Percentiles rank a stretch among this genome's conserved stretches.
Conservation (phyloP, 768 basidiomycete species). For the Xerocomellus chrysenteron region DNA sequence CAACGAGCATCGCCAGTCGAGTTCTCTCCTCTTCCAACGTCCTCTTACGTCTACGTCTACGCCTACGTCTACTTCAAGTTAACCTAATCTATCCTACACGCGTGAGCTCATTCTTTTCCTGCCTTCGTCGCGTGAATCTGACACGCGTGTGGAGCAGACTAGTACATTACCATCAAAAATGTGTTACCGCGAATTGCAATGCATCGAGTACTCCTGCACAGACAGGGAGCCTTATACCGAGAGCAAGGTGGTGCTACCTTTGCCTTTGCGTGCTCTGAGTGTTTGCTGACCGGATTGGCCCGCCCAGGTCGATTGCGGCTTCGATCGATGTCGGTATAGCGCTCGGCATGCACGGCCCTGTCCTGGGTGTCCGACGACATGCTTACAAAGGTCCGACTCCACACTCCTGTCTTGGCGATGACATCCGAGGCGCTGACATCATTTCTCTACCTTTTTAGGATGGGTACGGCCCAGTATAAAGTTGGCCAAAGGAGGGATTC, state of each 20-base stretch:
- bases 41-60: not conserved
- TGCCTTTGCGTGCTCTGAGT: no score
- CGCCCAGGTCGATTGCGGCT: slow-evolving; percentile 43
- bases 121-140: slow-evolving; percentile 6
- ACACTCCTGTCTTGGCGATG: not conserved
- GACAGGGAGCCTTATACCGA: slow-evolving; percentile 35
- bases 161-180: slow-evolving; percentile 25
- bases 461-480: slow-evolving; percentile 22
- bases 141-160: slow-evolving; percentile 9
- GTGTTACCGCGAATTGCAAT: slow-evolving; percentile 45
- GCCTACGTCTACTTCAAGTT: slow-evolving; percentile 2
- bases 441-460: slow-evolving; percentile 6
- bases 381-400: slow-evolving; percentile 39
- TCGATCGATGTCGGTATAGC: slow-evolving; percentile 44
- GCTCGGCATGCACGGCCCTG: slow-evolving; percentile 35
- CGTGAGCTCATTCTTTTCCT: slow-evolving; percentile 10
- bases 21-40: no score
- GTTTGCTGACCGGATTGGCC: not conserved
- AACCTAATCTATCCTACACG: slow-evolving; percentile 25
- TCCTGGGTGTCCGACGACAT: slow-evolving; percentile 37
- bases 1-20: no score
- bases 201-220: slow-evolving; percentile 38
- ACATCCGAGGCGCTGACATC: slow-evolving; percentile 13
- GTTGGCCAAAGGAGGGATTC: slow-evolving; percentile 18
- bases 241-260: slow-evolving; percentile 24